Conservation (phyloP, 2,329 filamentous ascomycete genomes). For the Aquanectria penicillioides region DNA sequence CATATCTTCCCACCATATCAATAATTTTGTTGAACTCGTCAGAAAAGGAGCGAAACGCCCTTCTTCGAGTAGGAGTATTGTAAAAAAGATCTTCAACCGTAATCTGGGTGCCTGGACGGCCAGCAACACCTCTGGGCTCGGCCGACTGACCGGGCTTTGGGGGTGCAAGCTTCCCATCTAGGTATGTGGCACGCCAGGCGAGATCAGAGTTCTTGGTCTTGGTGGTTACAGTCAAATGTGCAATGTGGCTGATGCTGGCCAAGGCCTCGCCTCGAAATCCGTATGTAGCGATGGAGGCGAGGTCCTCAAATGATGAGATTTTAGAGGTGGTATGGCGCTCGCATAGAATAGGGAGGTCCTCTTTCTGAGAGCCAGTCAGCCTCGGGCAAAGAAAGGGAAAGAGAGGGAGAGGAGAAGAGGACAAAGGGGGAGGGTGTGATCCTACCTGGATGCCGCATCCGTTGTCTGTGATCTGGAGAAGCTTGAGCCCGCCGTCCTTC, state of each 20-base stretch:
- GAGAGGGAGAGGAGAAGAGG: no score
- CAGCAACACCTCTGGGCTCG: slow-evolving; percentile 88
- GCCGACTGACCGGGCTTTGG: slow-evolving; percentile 87
- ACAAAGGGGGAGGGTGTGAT: not conserved
- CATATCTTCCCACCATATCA: slow-evolving; percentile 92
- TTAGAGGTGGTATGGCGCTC: slow-evolving; percentile 98
- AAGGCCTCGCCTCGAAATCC: slow-evolving; percentile 97
- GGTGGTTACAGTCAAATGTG: slow-evolving; percentile 93
- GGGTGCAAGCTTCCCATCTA: slow-evolving; percentile 81
- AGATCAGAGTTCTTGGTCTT: slow-evolving; percentile 88
- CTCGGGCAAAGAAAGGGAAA: not conserved
- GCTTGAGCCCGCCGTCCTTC: slow-evolving; percentile 93
- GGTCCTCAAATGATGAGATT: slow-evolving; percentile 90
- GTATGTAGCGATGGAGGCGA: slow-evolving; percentile 90
- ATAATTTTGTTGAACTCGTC: slow-evolving; percentile 99
- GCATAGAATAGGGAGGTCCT: slow-evolving; percentile 90
- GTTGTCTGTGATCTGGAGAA: slow-evolving; percentile 97
- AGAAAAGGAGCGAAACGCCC: slow-evolving; percentile 88
- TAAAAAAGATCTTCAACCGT: slow-evolving; percentile 98
- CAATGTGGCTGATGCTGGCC: slow-evolving; percentile 98
- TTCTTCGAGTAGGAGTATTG: slow-evolving; percentile 88
- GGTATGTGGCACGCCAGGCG: slow-evolving; percentile 91
- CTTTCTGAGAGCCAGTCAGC: slow-evolving; percentile 67
- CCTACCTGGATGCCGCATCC: slow-evolving; percentile 92
- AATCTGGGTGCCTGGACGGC: slow-evolving; percentile 91